Conservation (phyloP, 1,139 yeast species). For the Suhomyces ambrosiae region DNA sequence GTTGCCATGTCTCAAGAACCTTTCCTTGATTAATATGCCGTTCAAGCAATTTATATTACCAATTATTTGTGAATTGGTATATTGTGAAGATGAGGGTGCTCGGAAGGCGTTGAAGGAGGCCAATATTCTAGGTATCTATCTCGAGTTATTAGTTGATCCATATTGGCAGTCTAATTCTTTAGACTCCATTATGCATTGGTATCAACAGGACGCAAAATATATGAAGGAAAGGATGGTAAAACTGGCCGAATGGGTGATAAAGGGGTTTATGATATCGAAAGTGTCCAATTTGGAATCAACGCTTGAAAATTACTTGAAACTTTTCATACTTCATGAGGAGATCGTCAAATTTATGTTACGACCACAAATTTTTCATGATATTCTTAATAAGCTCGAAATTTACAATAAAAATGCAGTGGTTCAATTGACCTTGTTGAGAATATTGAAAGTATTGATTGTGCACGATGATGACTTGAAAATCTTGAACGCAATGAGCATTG, state of each 20-base stretch:
- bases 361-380: constrained; percentile 31
- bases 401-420: constrained; percentile 40
- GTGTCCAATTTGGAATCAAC: constrained; percentile 47
- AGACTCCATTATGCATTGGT: constrained; percentile 55
- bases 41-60: constrained; percentile 66
- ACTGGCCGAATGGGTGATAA: constrained; percentile 36
- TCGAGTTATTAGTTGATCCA: constrained; percentile 55
- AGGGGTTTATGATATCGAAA: constrained; percentile 43
- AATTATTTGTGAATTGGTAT: constrained; percentile 61
- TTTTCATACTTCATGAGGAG: constrained; percentile 25
- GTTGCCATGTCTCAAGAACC: constrained; percentile 50
- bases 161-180: constrained; percentile 73
- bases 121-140: constrained; percentile 49
- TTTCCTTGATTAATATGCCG: constrained; percentile 50
- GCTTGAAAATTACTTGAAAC: constrained; percentile 41
- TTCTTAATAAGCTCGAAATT: constrained; percentile 30
- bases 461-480: constrained; percentile 11
- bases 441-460: constrained; percentile 29
- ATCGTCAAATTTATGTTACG: constrained; percentile 30
- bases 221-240: constrained; percentile 29
- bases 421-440: constrained; percentile 38
- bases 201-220: constrained; percentile 29
- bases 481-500: constrained; percentile 22
- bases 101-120: constrained; percentile 39
- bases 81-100: constrained; percentile 43